phyloP scores from a whole-genome alignment of 208 protist genomes.

The Naegleria gruberi region DNA sequence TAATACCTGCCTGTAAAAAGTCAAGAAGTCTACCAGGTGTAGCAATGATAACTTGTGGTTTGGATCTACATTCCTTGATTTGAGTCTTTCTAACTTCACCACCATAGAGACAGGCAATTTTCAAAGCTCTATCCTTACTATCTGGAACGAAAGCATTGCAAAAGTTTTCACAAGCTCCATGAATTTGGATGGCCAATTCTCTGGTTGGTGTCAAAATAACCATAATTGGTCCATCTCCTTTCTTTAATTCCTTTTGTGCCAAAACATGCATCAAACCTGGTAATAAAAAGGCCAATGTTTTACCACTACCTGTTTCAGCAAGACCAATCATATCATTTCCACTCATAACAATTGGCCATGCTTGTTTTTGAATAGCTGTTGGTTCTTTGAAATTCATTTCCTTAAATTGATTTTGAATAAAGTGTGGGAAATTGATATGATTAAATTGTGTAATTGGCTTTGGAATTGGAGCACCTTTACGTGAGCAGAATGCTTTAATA shows the following conservation, averaged over 20 bases:
- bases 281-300: constrained; percentile 83
- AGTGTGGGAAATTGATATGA: constrained; percentile 33
- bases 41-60: constrained; percentile 77
- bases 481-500: background rate
- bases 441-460: background rate
- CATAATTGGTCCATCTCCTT: constrained; percentile 71
- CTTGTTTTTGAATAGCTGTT: constrained; percentile 51
- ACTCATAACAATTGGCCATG: constrained; percentile 60
- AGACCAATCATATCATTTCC: constrained; percentile 68
- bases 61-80: constrained; percentile 43
- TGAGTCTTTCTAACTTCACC: constrained; percentile 64
- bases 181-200: constrained; percentile 77
- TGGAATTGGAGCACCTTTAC: background rate
- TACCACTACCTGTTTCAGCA: constrained; percentile 80
- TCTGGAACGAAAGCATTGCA: constrained; percentile 17
- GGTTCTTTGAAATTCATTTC: constrained; percentile 23
- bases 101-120: constrained; percentile 33
- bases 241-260: constrained; percentile 64
- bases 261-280: constrained; percentile 74
- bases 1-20: constrained; percentile 54
- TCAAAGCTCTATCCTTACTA: background rate
- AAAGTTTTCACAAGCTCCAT: constrained; percentile 36
- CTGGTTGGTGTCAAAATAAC: constrained; percentile 75
- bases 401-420: constrained; percentile 34
- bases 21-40: constrained; percentile 81